Percentiles rank a stretch among this genome's conserved stretches.
These are phyloP conservation scores for Daedaleopsis sinensis DNA, from an alignment of 768 basidiomycete genomes.

Conservation along the genomic window DNA sequence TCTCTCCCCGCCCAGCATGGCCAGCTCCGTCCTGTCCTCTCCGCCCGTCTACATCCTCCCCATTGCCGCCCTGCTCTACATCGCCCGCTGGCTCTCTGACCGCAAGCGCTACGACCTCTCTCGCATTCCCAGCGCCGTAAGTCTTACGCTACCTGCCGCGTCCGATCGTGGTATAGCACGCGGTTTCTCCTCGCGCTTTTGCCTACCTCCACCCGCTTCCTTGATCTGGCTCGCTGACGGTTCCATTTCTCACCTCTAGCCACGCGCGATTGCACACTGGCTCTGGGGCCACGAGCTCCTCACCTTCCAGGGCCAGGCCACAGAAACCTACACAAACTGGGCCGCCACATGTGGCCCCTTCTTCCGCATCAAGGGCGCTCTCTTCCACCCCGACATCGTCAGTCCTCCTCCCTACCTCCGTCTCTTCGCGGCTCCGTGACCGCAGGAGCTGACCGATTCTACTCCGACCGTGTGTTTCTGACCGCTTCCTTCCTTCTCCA, in stretches of 20 bases:
- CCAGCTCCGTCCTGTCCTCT: conserved; percentile 9
- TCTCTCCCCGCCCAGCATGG: conserved; percentile 7
- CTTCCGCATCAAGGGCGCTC: conserved; percentile 41
- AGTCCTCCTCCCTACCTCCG: conserved; percentile 11
- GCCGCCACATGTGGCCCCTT: conserved; percentile 35
- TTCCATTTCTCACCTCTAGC: conserved; percentile 6
- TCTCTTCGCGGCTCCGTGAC: background rate
- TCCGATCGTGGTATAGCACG: background rate
- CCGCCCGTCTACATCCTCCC: conserved; percentile 16
- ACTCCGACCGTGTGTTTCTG: background rate
- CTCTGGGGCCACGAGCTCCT: conserved; percentile 43
- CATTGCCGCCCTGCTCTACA: conserved; percentile 17
- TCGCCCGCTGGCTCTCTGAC: conserved; percentile 17
- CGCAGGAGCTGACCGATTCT: background rate
- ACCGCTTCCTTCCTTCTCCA: background rate
- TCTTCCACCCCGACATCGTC: conserved; percentile 43
- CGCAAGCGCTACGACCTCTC: conserved; percentile 19
- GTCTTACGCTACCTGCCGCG: background rate
- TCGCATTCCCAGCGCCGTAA: conserved; percentile 22
- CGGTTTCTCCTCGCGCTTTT: too few species aligned
- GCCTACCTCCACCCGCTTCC: background rate
- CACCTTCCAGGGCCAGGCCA: conserved; percentile 36
- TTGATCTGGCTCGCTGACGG: background rate
- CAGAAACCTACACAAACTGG: conserved; percentile 39
- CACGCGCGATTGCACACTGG: conserved; percentile 21